These are phyloP conservation scores for Plasmodium blacklocki DNA, from an alignment of 169 alveolate species.

Conservation along the genomic window DNA sequence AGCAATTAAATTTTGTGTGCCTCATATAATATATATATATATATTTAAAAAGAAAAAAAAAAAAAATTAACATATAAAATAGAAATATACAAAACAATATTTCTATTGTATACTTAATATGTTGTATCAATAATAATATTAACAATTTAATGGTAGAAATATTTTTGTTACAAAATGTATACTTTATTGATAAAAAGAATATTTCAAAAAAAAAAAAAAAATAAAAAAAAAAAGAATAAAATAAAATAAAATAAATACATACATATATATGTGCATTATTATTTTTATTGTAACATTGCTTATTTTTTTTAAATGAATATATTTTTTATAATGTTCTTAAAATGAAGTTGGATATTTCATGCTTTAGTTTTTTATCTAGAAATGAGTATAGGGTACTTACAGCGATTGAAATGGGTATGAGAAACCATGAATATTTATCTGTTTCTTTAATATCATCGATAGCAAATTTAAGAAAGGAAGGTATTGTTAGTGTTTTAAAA, in stretches of 20 bases:
- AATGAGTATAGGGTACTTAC: conserved; percentile 93
- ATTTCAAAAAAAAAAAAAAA: background rate
- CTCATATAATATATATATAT: no score
- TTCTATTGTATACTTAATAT: no score
- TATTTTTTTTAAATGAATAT: background rate
- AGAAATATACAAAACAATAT: no score
- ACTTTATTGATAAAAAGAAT: background rate
- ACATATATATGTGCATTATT: background rate
- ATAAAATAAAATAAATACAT: background rate
- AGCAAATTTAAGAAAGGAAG: conserved; percentile 95
- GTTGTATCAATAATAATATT: no score
- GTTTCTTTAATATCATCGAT: conserved; percentile 95
- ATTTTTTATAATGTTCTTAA: background rate
- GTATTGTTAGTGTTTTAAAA: conserved; percentile 89
- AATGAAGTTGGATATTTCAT: conserved; percentile 68
- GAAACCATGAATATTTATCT: conserved; percentile 99
- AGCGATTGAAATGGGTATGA: conserved; percentile 99
- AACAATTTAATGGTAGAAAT: no score
- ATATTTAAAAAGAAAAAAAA: no score
- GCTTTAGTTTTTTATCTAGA: conserved; percentile 40
- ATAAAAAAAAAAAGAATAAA: background rate
- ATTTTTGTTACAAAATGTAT: no score
- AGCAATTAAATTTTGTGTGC: no score
- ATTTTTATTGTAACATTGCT: background rate
- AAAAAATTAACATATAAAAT: no score